Base-by-base conservation (phyloP, 495 filamentous ascomycete genomes). In the Penicillium paxilli region DNA sequence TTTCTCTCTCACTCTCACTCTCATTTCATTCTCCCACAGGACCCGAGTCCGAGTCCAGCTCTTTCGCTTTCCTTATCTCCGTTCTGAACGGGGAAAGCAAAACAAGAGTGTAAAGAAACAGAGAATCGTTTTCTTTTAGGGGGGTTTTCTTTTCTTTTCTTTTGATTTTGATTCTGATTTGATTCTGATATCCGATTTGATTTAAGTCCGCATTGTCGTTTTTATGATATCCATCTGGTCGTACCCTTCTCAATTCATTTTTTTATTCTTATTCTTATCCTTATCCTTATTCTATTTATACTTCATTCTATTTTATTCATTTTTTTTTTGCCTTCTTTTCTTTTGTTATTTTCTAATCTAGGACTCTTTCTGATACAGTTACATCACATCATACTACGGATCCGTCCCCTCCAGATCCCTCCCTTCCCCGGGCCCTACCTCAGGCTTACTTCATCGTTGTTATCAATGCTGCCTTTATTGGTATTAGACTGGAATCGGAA, bases 191-290 rank as follows among this genome's bases (percentile, higher is more conserved):
- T 28, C 26, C 26, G 5, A 28, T 11, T 28, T 11, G 5, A 11
- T 5, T 28, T 5, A 5, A 11, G 5, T 38, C 35, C 35, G 35
- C 42, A 20, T 59, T 44, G 17, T 52, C 51, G 54, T 52, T 54
- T 59, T 30, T 61, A 66, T 70, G 65, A 70, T 70, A 70, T 68
- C 65, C 65, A 66, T 59, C 45, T 54, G 51, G 61, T 49, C n/a
- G 30, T 49, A 24, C 12, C 33, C n/a, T n/a, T n/a, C n/a, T n/a
- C n/a, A n/a, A n/a, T n/a, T n/a, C n/a, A 30, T 30, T 22, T 17
- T 46, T 47, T 55, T 49, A n/a, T 23, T 51, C 24, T 14, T 32
- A 28, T 22, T 46, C 23, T 25, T 11, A 25, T 28, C n/a, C n/a
- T 46, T 46, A 28, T 9, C 16, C 2, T 25, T 30, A 11, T 25